A percentile compares a stretch with the other conserved stretches of the same genome.
Evolutionary conservation across 257 asterid species (phyloP).

Genomic region (Solanum peruvianum): DNA sequence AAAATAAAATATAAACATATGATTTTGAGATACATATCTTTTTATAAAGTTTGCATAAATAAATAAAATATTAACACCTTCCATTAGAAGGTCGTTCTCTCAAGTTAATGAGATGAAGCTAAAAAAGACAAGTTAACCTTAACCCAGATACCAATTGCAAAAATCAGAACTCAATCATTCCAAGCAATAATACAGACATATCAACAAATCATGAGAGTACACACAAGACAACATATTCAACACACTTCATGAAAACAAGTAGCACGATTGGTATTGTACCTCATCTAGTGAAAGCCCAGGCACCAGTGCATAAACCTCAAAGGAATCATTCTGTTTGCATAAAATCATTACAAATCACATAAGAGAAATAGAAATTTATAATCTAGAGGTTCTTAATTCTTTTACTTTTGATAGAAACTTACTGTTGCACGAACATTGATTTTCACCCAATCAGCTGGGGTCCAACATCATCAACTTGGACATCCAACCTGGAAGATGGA

Average conservation of each 20-base stretch:
- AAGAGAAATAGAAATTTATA: too few relatives aligned
- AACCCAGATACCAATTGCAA: not conserved
- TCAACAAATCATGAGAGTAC: not conserved
- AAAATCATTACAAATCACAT: too few relatives aligned
- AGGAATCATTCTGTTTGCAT: too few relatives aligned
- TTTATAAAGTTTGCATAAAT: too few relatives aligned
- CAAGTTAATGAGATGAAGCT: not conserved
- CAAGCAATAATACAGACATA: not conserved
- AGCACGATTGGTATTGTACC: slow-evolving; percentile 24
- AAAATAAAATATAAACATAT: not conserved
- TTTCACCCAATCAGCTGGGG: too few relatives aligned
- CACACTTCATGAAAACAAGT: not conserved
- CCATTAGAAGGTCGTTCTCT: not conserved
- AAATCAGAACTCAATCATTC: not conserved
- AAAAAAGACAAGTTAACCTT: too few relatives aligned
- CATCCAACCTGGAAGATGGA: slow-evolving; percentile 34
- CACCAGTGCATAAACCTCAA: too few relatives aligned
- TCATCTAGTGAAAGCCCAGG: slow-evolving; percentile 1
- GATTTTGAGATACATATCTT: not conserved
- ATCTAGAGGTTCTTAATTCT: too few relatives aligned
- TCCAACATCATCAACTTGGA: slow-evolving; percentile 5
- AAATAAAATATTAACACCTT: not conserved
- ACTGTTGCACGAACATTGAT: too few relatives aligned
- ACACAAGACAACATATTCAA: not conserved
- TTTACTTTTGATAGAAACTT: too few relatives aligned